Conservation (phyloP, 2,329 filamentous ascomycete genomes). For the Lecanicillium sp. region DNA sequence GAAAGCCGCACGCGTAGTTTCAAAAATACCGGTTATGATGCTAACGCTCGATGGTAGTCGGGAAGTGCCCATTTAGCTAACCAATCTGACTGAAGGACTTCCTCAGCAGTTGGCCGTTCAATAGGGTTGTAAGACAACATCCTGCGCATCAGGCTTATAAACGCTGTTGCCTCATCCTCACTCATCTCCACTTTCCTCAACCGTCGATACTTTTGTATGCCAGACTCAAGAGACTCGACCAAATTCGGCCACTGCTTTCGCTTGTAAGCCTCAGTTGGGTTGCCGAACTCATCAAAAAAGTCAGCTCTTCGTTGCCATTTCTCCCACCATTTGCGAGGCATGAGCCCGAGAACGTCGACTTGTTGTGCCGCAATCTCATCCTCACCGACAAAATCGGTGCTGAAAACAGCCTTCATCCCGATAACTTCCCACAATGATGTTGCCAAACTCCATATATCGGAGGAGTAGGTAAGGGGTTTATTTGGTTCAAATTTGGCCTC, state of each 20-base stretch:
- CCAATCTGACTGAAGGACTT: background rate
- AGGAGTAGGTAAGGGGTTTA: conserved; percentile 22
- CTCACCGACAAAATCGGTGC: conserved; percentile 14
- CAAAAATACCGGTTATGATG: too few relatives aligned
- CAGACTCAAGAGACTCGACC: conserved; percentile 8
- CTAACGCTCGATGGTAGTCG: too few relatives aligned
- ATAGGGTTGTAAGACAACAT: conserved; percentile 12
- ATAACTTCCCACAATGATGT: conserved; percentile 32
- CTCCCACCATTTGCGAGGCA: conserved; percentile 20
- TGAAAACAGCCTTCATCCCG: conserved; percentile 19
- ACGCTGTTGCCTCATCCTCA: background rate
- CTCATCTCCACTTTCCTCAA: background rate
- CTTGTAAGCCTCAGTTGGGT: background rate
- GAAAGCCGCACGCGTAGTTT: background rate
- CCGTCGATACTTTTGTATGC: conserved; percentile 10
- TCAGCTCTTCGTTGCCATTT: conserved; percentile 18
- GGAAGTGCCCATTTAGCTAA: background rate
- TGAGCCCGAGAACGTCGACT: conserved; percentile 17
- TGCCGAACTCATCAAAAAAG: conserved; percentile 19
- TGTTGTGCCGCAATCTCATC: conserved; percentile 19
- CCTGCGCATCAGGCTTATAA: conserved; percentile 12
- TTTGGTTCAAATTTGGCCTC: conserved; percentile 31
- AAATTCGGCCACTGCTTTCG: background rate
- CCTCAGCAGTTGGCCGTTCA: conserved; percentile 9
- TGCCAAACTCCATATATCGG: conserved; percentile 35